Conservation (phyloP, 2,329 filamentous ascomycete species). For the Ceratocystis colombiana region DNA sequence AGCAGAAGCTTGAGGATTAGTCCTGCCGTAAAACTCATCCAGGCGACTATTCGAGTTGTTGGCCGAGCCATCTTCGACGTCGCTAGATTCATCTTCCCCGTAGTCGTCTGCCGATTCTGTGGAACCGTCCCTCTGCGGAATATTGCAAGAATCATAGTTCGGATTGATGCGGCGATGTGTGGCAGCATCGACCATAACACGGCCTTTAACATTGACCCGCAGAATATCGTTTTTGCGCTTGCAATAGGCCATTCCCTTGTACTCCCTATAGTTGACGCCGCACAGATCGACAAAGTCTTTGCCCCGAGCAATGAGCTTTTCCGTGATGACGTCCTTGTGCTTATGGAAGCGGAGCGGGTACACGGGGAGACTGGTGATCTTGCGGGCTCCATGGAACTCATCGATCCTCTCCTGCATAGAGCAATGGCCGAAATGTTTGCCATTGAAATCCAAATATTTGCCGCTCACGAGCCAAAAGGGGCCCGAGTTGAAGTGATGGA, state of each 20-base stretch:
- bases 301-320: conserved; percentile 64
- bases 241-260: conserved; percentile 74
- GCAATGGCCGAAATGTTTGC: conserved; percentile 56
- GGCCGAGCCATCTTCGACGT: not conserved
- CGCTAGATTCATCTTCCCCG: not conserved
- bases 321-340: conserved; percentile 53
- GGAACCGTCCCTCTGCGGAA: not conserved
- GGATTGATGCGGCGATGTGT: conserved; percentile 77
- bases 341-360: conserved; percentile 76
- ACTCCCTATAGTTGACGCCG: conserved; percentile 72
- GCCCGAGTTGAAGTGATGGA: conserved; percentile 32
- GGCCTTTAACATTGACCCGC: conserved; percentile 76
- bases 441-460: conserved; percentile 2
- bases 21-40: not conserved
- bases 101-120: not conserved
- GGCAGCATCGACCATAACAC: conserved; percentile 77
- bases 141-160: conserved; percentile 52
- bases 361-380: conserved; percentile 66
- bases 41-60: not conserved
- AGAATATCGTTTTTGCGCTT: conserved; percentile 66
- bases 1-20: not conserved
- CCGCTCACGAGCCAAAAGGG: not conserved
- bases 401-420: conserved; percentile 58
- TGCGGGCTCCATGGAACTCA: conserved; percentile 68
- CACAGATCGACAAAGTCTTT: conserved; percentile 74